phyloP scores from a whole-genome alignment of 768 basidiomycete genomes.

The Suillus fuscotomentosus region DNA sequence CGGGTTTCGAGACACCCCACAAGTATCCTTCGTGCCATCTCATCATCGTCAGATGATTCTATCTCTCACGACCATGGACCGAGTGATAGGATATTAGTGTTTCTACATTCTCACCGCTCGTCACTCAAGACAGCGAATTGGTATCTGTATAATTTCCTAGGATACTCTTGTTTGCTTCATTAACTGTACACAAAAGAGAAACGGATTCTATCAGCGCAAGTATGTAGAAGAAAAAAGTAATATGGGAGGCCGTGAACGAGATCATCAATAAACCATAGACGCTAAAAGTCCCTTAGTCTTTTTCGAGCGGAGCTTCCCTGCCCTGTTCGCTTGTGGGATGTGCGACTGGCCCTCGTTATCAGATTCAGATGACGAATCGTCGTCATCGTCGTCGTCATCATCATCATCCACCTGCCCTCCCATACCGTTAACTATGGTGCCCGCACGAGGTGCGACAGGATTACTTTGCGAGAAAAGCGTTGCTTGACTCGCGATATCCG shows the following conservation, averaged over 20 bases:
- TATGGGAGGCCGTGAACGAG: background rate
- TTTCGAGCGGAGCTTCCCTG: constrained; percentile 38
- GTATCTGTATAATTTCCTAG: background rate
- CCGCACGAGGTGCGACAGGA: constrained; percentile 24
- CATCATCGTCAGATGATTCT: background rate
- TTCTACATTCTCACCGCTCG: background rate
- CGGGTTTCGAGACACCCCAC: background rate
- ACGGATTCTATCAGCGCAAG: background rate
- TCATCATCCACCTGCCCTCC: constrained; percentile 7
- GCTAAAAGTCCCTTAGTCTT: constrained; percentile 22
- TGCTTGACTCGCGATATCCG: constrained; percentile 43
- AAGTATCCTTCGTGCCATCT: background rate
- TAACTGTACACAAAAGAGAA: background rate
- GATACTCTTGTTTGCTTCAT: background rate
- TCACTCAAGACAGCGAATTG: background rate
- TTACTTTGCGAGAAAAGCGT: constrained; percentile 36
- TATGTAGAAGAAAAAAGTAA: background rate
- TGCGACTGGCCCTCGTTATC: constrained; percentile 41
- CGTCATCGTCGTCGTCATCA: constrained; percentile 38
- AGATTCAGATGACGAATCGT: constrained; percentile 34
- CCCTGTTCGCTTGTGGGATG: constrained; percentile 57
- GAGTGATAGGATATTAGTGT: background rate
- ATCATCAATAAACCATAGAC: background rate
- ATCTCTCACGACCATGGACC: background rate
- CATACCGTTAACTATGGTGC: constrained; percentile 25